These are phyloP conservation scores for Schizosaccharomyces octosporus DNA, from an alignment of 805 yeast genomes.

Conservation along the genomic window DNA sequence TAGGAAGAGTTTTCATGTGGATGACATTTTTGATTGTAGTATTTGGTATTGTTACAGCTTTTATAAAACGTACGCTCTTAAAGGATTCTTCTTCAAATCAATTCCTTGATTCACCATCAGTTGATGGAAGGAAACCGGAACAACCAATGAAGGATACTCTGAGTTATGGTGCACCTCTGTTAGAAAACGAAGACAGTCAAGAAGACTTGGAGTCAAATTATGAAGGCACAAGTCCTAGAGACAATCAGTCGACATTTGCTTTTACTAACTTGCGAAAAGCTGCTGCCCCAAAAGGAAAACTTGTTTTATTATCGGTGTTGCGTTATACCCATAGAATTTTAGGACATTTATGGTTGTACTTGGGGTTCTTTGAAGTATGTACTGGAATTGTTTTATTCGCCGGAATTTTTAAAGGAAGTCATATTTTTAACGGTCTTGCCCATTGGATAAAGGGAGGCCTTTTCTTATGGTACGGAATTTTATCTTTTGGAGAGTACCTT, in stretches of 20 bases:
- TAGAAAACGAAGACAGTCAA: neutral
- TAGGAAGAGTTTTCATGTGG: neutral
- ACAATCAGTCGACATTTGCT: too few relatives aligned
- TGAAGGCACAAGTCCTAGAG: too few relatives aligned
- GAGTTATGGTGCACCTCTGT: neutral
- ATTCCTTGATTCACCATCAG: neutral
- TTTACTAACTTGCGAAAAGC: too few relatives aligned
- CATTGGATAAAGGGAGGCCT: constrained; percentile 94
- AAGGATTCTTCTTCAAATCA: neutral
- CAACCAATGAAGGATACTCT: neutral
- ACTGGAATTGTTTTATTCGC: constrained; percentile 41
- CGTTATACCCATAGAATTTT: neutral
- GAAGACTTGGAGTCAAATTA: too few relatives aligned
- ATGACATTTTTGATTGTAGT: neutral
- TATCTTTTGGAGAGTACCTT: constrained; percentile 65
- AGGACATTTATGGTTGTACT: neutral
- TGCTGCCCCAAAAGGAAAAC: neutral
- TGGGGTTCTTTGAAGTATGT: constrained; percentile 13
- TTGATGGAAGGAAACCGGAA: neutral
- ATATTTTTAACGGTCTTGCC: constrained; percentile 63
- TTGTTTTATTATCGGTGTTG: neutral
- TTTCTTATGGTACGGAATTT: constrained; percentile 47
- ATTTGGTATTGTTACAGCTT: neutral
- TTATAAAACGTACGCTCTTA: neutral
- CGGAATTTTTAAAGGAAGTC: constrained; percentile 38